These are phyloP conservation scores for Chloropicon primus DNA, from an alignment of 139 green algal species.

Conservation along the genomic window DNA sequence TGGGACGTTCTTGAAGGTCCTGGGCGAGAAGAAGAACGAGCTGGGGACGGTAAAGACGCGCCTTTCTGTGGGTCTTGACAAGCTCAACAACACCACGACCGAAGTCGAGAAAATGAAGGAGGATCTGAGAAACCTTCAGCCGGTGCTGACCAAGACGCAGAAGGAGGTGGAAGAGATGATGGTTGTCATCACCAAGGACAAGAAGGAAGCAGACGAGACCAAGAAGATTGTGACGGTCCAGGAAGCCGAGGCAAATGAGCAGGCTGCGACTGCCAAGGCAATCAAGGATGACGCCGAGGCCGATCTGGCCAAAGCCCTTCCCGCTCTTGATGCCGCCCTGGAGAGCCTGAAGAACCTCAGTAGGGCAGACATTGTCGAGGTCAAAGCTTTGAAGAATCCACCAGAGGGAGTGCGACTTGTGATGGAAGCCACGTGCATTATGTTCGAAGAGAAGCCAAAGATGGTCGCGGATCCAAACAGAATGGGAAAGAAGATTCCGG, in stretches of 20 bases:
- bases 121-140: conserved; percentile 56
- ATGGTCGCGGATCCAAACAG: conserved; percentile 63
- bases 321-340: conserved; percentile 53
- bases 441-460: conserved; percentile 72
- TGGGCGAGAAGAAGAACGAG: conserved; percentile 37
- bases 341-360: conserved; percentile 61
- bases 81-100: conserved; percentile 63
- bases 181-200: conserved; percentile 50
- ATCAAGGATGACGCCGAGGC: conserved; percentile 63
- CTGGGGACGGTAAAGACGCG: conserved; percentile 36
- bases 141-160: conserved; percentile 54
- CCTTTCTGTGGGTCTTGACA: conserved; percentile 60
- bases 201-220: conserved; percentile 57
- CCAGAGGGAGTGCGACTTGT: conserved; percentile 58
- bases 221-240: conserved; percentile 40
- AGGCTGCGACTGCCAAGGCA: conserved; percentile 48
- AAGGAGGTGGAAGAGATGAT: conserved; percentile 67
- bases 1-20: conserved; percentile 53
- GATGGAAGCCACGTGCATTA: conserved; percentile 71
- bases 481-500: conserved; percentile 54
- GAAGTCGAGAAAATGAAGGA: conserved; percentile 63
- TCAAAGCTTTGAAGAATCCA: conserved; percentile 57
- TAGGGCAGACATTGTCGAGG: conserved; percentile 60
- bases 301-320: conserved; percentile 70
- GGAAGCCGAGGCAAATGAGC: conserved; percentile 57